phyloP scores from a whole-genome alignment of 169 alveolate species.

The Theileria annulata region DNA sequence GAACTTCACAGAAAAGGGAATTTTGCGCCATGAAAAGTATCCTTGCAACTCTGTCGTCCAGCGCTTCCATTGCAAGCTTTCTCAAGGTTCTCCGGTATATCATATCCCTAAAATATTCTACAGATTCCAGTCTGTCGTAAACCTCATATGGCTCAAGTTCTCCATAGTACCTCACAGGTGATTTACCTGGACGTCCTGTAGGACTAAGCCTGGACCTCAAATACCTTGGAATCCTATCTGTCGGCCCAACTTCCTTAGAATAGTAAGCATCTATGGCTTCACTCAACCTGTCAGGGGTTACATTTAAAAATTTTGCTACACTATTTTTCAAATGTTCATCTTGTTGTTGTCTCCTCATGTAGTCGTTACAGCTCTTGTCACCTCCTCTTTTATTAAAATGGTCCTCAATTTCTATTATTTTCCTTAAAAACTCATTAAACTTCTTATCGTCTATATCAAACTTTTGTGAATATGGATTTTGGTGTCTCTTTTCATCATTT shows the following conservation, averaged over 20 bases:
- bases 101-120: constrained; percentile 4
- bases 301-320: constrained; percentile 2
- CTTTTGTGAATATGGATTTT: background rate
- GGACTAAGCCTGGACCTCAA: background rate
- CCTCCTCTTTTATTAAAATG: constrained; percentile 3
- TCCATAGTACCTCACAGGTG: background rate
- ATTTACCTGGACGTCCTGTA: background rate
- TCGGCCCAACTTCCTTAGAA: constrained; percentile 13
- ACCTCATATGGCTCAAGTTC: background rate
- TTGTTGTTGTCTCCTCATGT: constrained; percentile 13
- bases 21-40: constrained; percentile 54
- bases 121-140: background rate
- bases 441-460: background rate
- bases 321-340: background rate
- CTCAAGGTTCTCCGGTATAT: constrained; percentile 19
- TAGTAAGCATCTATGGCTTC: constrained; percentile 20
- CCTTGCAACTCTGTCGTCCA: constrained; percentile 61
- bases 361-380: background rate
- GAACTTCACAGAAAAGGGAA: constrained; percentile 16
- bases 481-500: background rate
- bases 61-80: constrained; percentile 49
- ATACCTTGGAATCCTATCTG: constrained; percentile 12
- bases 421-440: constrained; percentile 8
- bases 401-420: background rate
- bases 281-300: background rate